These are phyloP conservation scores for Alternaria sp. DNA, from an alignment of 2,329 filamentous ascomycete species.

Conservation along the genomic window DNA sequence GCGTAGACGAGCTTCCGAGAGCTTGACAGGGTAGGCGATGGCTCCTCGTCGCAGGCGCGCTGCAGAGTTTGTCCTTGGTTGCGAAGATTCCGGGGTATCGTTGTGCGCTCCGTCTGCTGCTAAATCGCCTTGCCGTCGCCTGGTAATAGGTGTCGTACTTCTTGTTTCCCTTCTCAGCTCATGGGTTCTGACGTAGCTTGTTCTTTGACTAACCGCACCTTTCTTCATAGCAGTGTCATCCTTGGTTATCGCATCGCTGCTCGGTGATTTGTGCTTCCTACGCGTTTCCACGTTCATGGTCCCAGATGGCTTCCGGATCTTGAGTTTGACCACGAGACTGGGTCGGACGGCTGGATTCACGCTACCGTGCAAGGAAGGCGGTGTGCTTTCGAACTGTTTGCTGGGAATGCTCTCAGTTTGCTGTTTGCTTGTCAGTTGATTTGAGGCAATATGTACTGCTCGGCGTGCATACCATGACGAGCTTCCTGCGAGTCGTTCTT, in stretches of 20 bases:
- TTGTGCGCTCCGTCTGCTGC: background rate
- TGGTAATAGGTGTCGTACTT: background rate
- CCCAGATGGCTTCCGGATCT: background rate
- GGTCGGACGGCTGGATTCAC: background rate
- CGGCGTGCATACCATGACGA: background rate
- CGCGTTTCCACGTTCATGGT: background rate
- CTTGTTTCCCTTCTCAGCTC: background rate
- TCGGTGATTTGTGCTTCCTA: background rate
- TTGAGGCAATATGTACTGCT: background rate
- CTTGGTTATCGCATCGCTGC: background rate
- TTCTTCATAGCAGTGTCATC: background rate
- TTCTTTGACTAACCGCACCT: background rate
- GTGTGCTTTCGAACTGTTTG: background rate
- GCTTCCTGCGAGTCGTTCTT: background rate
- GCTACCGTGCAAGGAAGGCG: background rate
- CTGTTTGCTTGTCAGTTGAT: background rate
- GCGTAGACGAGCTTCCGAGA: background rate
- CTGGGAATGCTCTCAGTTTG: background rate
- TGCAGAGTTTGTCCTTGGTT: background rate
- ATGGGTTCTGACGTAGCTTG: rapidly evolving
- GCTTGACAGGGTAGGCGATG: background rate
- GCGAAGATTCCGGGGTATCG: background rate
- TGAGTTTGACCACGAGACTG: constrained; percentile 7
- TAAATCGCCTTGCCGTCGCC: background rate
- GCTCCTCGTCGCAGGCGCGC: background rate